phyloP scores from a whole-genome alignment of 2,329 filamentous ascomycete genomes.

The Oidium heveae region DNA sequence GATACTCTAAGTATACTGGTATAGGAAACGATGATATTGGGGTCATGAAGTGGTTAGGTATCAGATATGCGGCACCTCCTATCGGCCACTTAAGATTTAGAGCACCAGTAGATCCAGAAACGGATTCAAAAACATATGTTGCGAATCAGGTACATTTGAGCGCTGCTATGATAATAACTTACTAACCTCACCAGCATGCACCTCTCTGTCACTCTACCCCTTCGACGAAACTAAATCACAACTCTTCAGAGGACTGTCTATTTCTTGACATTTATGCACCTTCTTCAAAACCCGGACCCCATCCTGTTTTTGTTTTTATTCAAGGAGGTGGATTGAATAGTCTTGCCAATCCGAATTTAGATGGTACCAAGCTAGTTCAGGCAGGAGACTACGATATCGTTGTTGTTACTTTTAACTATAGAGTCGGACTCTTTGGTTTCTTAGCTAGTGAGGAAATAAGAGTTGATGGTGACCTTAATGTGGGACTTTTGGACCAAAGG shows the following conservation, averaged over 20 bases:
- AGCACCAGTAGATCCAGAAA: constrained; percentile 34
- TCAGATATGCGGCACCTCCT: constrained; percentile 50
- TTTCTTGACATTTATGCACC: constrained; percentile 41
- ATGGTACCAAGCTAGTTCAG: constrained; percentile 33
- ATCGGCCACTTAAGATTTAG: constrained; percentile 38
- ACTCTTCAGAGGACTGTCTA: constrained; percentile 38
- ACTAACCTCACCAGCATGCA: constrained; percentile 7
- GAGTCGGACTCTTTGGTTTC: constrained; percentile 51
- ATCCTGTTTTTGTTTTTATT: constrained; percentile 34
- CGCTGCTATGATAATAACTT: neutral
- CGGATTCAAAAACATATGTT: constrained; percentile 5
- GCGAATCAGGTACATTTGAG: constrained; percentile 9
- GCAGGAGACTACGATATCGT: constrained; percentile 35
- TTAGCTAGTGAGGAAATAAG: constrained; percentile 31
- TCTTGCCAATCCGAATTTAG: constrained; percentile 24
- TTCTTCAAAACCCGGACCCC: constrained; percentile 19
- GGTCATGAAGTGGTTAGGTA: constrained; percentile 46
- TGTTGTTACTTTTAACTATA: constrained; percentile 51
- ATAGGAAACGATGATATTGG: constrained; percentile 23
- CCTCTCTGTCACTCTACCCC: constrained; percentile 9
- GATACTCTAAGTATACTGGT: constrained; percentile 42
- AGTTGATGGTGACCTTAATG: constrained; percentile 30
- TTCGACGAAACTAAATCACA: constrained; percentile 9
- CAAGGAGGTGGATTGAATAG: constrained; percentile 36
- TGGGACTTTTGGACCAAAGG: constrained; percentile 44